Percentiles rank a stretch among this genome's conserved stretches.
Evolutionary conservation across 805 yeast genomes (phyloP).

Genomic region (Metschnikowia koreensis): DNA sequence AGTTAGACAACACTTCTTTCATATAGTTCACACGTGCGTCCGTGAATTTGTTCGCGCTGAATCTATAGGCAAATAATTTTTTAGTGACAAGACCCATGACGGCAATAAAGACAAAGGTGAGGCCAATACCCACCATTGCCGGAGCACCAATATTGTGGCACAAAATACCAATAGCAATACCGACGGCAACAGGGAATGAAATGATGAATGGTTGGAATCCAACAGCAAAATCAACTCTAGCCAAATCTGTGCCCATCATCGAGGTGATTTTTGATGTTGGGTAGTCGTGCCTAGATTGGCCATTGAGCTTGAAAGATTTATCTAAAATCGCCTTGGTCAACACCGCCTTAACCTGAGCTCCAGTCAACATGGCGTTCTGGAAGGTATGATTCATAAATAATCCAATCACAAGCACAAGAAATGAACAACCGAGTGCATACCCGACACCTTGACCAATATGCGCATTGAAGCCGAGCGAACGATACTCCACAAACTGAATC

Average conservation of each 20-base stretch:
- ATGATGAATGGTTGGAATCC: slow-evolving; percentile 64
- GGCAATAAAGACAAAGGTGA: slow-evolving; percentile 51
- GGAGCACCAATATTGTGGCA: slow-evolving; percentile 69
- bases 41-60: slow-evolving; percentile 58
- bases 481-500: slow-evolving; percentile 33
- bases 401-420: slow-evolving; percentile 29
- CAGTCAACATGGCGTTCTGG: slow-evolving; percentile 57
- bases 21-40: slow-evolving; percentile 74
- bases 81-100: slow-evolving; percentile 47
- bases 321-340: slow-evolving; percentile 67
- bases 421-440: slow-evolving; percentile 38
- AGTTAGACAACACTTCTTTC: slow-evolving; percentile 73
- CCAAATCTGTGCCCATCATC: slow-evolving; percentile 75
- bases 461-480: slow-evolving; percentile 24
- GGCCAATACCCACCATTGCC: slow-evolving; percentile 67
- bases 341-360: slow-evolving; percentile 69
- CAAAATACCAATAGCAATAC: slow-evolving; percentile 62
- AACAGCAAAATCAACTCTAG: slow-evolving; percentile 77
- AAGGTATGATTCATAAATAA: slow-evolving; percentile 58
- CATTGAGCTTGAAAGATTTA: slow-evolving; percentile 63
- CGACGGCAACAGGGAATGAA: slow-evolving; percentile 62
- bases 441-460: slow-evolving; percentile 39
- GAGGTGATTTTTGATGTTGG: slow-evolving; percentile 74
- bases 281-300: slow-evolving; percentile 54
- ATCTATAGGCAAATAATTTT: slow-evolving; percentile 54